Base-by-base conservation (phyloP, 164 flowering plant genomes). In the Macadamia integrifolia region DNA sequence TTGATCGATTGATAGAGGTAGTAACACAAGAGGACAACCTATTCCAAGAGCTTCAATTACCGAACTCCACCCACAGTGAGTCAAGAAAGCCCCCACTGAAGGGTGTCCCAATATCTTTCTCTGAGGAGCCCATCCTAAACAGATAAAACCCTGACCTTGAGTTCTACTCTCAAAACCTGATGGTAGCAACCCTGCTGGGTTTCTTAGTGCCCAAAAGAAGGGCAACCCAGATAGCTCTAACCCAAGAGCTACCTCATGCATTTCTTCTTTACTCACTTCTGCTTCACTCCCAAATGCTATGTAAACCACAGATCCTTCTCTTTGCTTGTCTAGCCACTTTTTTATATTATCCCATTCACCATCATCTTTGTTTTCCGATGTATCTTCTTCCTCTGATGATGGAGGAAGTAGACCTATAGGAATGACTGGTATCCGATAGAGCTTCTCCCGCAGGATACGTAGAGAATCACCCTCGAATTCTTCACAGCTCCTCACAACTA, bases 31-130 rank as follows among this genome's bases (percentile, higher is more conserved):
- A 30, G 76, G 80, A 12, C 76, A 72, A 4, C 92, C 92, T 1
- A 69, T 64, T 0, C 70, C 55, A 0, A 86, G 74, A 0, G 78
- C 86, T 72, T 90, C 96, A 0, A 82, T 59, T 0, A 80, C 77
- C 13, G 89, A 88, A 74, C 79, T 80, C 86, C 85, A 85, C 1
- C 92, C 96, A 32, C 88, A 82, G 65, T 87, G 90, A 40, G 87
- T 83, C 80, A 89, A 63, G 72, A 76, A 87, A 1, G 86, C 89
- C 15, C 87, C 84, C 0, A 83, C 70, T 6, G 89, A 63, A 0
- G 68, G 74, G 55, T 87, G 94, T 17, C 76, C 61, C 53, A 89
- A 68, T 58, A 86, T 86, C 73, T 44, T 77, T 8, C 73, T 63
- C 65, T 86, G 91, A 0, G 91, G 88, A 0, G 77, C 87, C 94